Evolutionary conservation across 129 eudicot genomes (phyloP).

Genomic region (Rutidosis leptorrhynchoides): DNA sequence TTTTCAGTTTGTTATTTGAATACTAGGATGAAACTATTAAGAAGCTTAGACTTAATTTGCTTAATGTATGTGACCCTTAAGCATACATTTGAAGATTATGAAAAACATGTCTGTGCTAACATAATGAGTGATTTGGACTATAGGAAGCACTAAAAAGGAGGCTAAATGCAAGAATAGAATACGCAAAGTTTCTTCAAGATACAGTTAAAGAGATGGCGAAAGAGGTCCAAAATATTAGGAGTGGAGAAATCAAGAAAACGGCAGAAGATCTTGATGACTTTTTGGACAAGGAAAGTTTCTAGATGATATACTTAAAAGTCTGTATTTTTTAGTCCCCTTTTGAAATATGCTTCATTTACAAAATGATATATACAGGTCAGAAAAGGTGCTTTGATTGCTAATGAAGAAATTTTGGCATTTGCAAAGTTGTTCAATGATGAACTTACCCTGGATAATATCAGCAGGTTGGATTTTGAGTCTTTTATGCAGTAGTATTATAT

Average conservation of each 20-base stretch:
- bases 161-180: conserved; percentile 89
- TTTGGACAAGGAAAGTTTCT: conserved; percentile 62
- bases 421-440: conserved; percentile 96
- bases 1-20: neutral
- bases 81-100: conserved; percentile 1
- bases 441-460: conserved; percentile 89
- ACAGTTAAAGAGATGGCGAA: conserved; percentile 97
- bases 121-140: conserved; percentile 18
- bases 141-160: conserved; percentile 89
- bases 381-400: conserved; percentile 68
- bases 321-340: conserved; percentile 5
- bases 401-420: conserved; percentile 90
- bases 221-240: conserved; percentile 88
- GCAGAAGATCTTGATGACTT: conserved; percentile 99
- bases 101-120: neutral
- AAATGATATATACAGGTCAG: conserved; percentile 65
- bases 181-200: conserved; percentile 95
- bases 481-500: conserved; percentile 7
- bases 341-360: conserved; percentile 20
- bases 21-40: conserved; percentile 4
- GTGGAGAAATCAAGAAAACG: conserved; percentile 88
- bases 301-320: neutral
- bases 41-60: conserved; percentile 15
- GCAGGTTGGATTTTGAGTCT: conserved; percentile 54
- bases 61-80: neutral